Evolutionary conservation across 768 basidiomycete species (phyloP), one percentile per base, ranked within the genome.

Genomic region (Pleurotus tuoliensis): DNA sequence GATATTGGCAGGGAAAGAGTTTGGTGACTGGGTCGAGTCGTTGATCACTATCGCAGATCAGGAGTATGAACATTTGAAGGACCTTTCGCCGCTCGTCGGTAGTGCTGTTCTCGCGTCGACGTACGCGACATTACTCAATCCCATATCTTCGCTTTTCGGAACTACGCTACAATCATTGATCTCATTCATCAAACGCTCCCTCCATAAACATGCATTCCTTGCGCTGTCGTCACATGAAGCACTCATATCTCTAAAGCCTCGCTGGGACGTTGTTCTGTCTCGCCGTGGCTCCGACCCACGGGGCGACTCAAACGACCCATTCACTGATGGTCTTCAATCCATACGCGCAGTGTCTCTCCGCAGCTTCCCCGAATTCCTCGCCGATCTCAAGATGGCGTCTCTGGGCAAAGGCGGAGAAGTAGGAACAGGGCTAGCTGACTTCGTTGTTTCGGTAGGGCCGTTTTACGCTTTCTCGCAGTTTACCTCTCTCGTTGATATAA

Each of bases 341-440:
- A 72, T 94, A 8, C 75, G 88, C 12, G 82, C 79, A 0, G 75
- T 92, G 1, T 91, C 90, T 63, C 69, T 93, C 57, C 76, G 92
- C 45, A 91, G 88, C 51, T 94, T 93, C 67, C 91, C 92, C 0
- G 91, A 94, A 63, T 88, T 90, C 61, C 67, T 94, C 46, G 89
- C 84, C 15, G 90, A 93, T 66, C 70, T 93, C 63, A 90, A 90
- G 67, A 67, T 86, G 58, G 84, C 84, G 1, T 81, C 79, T 2
- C 65, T 76, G 43, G 70, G 81, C 4, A 84, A 77, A 59, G 80
- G 79, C 3, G 78, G 80, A 3, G 88, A 89, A 64, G 69, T 84
- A 4, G 81, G 82, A 38, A 84, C 85, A 3, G 82, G 86, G 39
- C 67, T 91, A 15, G 78, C 83, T 1, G 86, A 88, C 60, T 83